These are phyloP conservation scores for Diplodia seriata DNA, from an alignment of 2,329 filamentous ascomycete genomes.

Conservation along the genomic window DNA sequence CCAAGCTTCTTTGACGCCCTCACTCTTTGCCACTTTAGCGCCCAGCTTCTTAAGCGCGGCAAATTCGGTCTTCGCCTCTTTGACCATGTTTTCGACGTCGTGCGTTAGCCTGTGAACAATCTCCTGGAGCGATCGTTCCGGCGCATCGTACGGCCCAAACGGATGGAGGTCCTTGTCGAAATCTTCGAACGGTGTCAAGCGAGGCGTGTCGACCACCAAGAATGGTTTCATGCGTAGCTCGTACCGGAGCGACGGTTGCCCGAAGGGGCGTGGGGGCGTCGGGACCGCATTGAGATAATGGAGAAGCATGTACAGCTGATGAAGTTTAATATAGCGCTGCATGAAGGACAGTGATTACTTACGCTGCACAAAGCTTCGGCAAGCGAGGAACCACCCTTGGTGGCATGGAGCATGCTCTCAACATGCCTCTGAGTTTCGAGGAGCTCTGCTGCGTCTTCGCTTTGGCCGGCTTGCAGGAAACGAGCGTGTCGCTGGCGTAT, in stretches of 20 bases:
- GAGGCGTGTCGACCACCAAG: slow-evolving; percentile 69
- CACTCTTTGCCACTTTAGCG: slow-evolving; percentile 42
- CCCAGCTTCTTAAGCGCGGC: slow-evolving; percentile 47
- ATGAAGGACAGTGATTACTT: neutral
- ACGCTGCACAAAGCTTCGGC: slow-evolving; percentile 31
- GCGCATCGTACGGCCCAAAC: slow-evolving; percentile 40
- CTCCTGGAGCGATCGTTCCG: neutral
- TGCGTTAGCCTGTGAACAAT: slow-evolving; percentile 15
- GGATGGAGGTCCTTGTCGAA: slow-evolving; percentile 55
- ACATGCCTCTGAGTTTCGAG: slow-evolving; percentile 18
- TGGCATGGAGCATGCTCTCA: slow-evolving; percentile 9
- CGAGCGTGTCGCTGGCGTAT: slow-evolving; percentile 5
- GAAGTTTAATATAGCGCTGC: neutral
- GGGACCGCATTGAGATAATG: slow-evolving; percentile 63
- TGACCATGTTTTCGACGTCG: slow-evolving; percentile 36
- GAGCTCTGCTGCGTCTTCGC: slow-evolving; percentile 11
- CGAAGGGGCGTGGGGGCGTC: slow-evolving; percentile 66
- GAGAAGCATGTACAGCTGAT: slow-evolving; percentile 64
- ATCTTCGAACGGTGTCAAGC: slow-evolving; percentile 69
- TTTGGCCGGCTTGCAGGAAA: slow-evolving; percentile 1
- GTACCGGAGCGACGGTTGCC: slow-evolving; percentile 72
- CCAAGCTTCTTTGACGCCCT: slow-evolving; percentile 50
- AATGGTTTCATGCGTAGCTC: slow-evolving; percentile 90
- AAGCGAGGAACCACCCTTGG: slow-evolving; percentile 18
- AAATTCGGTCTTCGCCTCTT: slow-evolving; percentile 46